Conservation (phyloP, 148 eudicot species). For the Suaeda aralocaspica region DNA sequence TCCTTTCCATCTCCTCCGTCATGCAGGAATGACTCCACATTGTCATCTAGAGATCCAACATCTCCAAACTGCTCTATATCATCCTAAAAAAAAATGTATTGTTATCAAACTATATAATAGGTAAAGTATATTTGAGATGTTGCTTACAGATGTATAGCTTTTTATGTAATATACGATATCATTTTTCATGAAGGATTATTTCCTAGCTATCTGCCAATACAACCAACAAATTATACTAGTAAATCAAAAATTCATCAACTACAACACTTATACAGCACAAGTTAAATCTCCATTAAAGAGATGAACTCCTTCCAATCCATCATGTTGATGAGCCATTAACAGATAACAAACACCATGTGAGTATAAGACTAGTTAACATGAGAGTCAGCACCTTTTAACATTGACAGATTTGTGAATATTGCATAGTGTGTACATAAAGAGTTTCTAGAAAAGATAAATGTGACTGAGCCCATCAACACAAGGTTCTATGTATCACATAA, state of each 20-base stretch:
- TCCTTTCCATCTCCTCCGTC: constrained; percentile 86
- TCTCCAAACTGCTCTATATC: constrained; percentile 91
- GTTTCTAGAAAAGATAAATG: not conserved
- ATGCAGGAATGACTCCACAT: constrained; percentile 82
- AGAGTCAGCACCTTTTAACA: not conserved
- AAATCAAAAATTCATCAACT: not conserved
- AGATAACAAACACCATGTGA: no score
- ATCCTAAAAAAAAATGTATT: constrained; percentile 47
- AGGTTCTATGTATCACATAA: not conserved
- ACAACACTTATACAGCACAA: not conserved
- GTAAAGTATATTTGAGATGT: not conserved
- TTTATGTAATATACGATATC: not conserved
- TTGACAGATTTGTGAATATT: not conserved
- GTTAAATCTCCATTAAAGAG: not conserved
- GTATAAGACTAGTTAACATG: not conserved
- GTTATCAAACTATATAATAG: not conserved
- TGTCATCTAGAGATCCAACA: constrained; percentile 91
- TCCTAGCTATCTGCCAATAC: no score
- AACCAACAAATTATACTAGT: not conserved
- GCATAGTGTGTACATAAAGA: not conserved
- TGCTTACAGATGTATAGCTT: not conserved
- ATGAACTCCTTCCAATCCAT: not conserved
- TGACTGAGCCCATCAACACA: not conserved
- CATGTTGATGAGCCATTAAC: not conserved
- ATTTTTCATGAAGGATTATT: no score